Base-by-base conservation (phyloP, 2,329 filamentous ascomycete species). In the Sporothrix euskadiensis region DNA sequence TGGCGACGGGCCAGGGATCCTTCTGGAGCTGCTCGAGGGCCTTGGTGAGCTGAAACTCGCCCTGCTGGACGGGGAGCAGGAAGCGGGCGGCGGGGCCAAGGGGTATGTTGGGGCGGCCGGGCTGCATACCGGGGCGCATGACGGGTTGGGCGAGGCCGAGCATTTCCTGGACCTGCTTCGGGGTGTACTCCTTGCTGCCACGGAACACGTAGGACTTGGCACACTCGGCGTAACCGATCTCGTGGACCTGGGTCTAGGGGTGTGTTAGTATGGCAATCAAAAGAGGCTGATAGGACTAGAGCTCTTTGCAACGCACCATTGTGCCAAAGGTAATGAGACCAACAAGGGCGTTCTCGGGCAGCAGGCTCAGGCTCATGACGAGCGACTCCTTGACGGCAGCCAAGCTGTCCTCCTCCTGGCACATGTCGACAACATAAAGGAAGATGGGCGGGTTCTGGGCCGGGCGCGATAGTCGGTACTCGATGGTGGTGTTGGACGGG, bases 131-230 rank as follows among this genome's bases (percentile, higher is more conserved):
- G 32, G 94, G 94, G 76, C 96, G 90, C 76, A 94, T 82, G 49
- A 90, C 89, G 32, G 92, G 86, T 26, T 91, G 88, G 66, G 91
- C 86, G 72, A 98, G 87, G 39, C 94, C 96, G 69, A 99, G 90
- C 96, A 99, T 99, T 80, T 99, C 96, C 82, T 98, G 95, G n/a
- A 99, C 94, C 81, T 98, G 94, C 84, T 98, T 98, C 71, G 94
- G 93, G n/a, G 91, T 88, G 82, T 99, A 99, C 80, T 99, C 96
- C 85, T 98, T 99, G 86, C 91, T 98, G 54, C 96, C 96, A 73
- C 95, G 90, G 87, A 99, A 99, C 57, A 99, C 96, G 79, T 98
- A 99, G 6, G 95, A 98, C 84, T 98, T 99, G 77, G 96, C 94
- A 83, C 96, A 99, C 83, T 98, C 96, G 72, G 93, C 94, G 81